These are phyloP conservation scores for Physcomitrellopsis africana DNA, from an alignment of 225 moss, liverwort and hornwort genomes.

Conservation along the genomic window DNA sequence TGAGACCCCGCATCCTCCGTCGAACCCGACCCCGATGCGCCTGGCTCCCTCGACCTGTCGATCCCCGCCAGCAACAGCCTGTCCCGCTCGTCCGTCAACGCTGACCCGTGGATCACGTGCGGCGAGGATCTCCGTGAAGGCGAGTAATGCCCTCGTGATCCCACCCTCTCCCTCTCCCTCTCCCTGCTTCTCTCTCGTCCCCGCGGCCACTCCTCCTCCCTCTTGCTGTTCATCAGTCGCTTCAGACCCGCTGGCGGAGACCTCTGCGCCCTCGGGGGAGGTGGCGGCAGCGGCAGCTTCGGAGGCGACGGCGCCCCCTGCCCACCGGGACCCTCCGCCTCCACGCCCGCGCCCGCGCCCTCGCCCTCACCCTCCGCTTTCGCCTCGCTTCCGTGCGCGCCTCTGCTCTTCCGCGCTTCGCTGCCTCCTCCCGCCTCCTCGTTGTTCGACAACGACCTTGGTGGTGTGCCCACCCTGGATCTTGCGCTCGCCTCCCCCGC, in stretches of 20 bases:
- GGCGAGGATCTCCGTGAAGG: slow-evolving; percentile 94
- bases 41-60: slow-evolving; percentile 65
- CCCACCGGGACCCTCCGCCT: slow-evolving; percentile 52
- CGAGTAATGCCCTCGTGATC: slow-evolving; percentile 66
- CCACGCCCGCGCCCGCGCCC: slow-evolving; percentile 41
- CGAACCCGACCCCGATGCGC: slow-evolving; percentile 48
- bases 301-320: slow-evolving; percentile 74
- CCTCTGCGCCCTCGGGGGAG: slow-evolving; percentile 85
- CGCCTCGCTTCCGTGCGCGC: slow-evolving; percentile 39
- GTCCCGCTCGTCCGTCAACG: slow-evolving; percentile 95
- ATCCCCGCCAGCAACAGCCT: slow-evolving; percentile 88
- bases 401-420: slow-evolving; percentile 57
- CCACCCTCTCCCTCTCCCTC: slow-evolving; percentile 61
- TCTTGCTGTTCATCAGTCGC: slow-evolving; percentile 61
- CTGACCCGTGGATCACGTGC: slow-evolving; percentile 95
- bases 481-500: slow-evolving; percentile 61
- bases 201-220: slow-evolving; percentile 65
- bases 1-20: slow-evolving; percentile 48
- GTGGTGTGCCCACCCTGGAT: slow-evolving; percentile 62
- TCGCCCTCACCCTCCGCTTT: slow-evolving; percentile 45
- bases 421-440: slow-evolving; percentile 43
- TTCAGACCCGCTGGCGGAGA: slow-evolving; percentile 96
- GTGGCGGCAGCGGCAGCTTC: slow-evolving; percentile 86
- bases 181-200: slow-evolving; percentile 77
- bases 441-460: slow-evolving; percentile 49